Evolutionary conservation across 805 yeast genomes (phyloP).

Genomic region (Cyberlindnera saturnus): DNA sequence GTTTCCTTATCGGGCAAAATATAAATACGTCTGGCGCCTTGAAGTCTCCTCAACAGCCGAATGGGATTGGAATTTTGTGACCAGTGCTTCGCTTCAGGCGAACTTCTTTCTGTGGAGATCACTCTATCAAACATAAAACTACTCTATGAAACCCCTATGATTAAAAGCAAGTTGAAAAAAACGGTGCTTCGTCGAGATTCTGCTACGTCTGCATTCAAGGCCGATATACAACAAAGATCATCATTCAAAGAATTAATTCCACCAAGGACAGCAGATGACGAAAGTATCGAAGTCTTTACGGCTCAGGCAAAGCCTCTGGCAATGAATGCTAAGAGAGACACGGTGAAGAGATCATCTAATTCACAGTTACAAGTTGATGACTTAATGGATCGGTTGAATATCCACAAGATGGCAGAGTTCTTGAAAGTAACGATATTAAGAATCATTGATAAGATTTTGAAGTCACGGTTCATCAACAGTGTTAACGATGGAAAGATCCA

Average conservation of each 20-base stretch:
- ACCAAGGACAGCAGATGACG: slow-evolving; percentile 6
- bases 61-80: too few species aligned
- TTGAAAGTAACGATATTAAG: slow-evolving; percentile 1
- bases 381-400: slow-evolving; percentile 12
- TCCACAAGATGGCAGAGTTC: slow-evolving; percentile 2
- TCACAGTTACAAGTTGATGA: slow-evolving; percentile 6
- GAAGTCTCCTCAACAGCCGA: too few species aligned
- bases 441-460: slow-evolving; percentile 5
- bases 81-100: too few species aligned
- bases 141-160: neutral
- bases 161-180: slow-evolving; percentile 3
- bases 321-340: neutral
- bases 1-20: neutral
- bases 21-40: neutral
- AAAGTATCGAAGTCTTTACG: slow-evolving; percentile 1
- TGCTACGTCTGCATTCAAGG: neutral
- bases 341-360: neutral
- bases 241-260: neutral
- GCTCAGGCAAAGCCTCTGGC: neutral
- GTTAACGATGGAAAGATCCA: slow-evolving; percentile 21
- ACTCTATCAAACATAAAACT: neutral
- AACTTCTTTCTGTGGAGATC: too few species aligned
- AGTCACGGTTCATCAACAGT: slow-evolving; percentile 18
- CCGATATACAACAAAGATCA: neutral
- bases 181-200: slow-evolving; percentile 4